These are phyloP conservation scores for Podila epigama DNA, from an alignment of 192 early-diverging fungal species.

Conservation along the genomic window DNA sequence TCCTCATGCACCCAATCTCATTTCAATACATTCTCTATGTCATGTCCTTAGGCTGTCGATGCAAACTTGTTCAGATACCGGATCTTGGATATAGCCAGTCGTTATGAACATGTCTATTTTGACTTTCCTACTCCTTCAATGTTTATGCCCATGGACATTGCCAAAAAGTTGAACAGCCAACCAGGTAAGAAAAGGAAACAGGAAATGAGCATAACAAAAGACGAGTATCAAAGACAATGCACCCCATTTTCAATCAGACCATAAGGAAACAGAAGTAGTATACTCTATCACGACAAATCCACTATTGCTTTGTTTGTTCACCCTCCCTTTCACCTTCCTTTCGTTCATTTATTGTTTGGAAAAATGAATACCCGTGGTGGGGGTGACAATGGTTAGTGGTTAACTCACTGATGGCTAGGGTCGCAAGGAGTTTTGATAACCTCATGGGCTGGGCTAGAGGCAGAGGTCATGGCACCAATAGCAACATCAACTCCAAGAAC, in stretches of 20 bases:
- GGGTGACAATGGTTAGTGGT: too few species aligned
- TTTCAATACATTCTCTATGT: not conserved
- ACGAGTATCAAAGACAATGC: too few species aligned
- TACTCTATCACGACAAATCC: not conserved
- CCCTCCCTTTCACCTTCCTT: not conserved
- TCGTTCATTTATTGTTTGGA: not conserved
- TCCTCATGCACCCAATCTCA: too few species aligned
- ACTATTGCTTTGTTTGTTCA: not conserved
- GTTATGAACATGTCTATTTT: constrained; percentile 35
- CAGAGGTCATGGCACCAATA: not conserved
- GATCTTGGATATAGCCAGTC: constrained; percentile 33
- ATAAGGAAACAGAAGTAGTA: not conserved
- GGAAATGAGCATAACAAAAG: too few species aligned
- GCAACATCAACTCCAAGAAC: not conserved
- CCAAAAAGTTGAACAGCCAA: constrained; percentile 38
- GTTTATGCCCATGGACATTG: constrained; percentile 46
- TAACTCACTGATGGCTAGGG: not conserved
- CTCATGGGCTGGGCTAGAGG: not conserved
- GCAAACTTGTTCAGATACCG: constrained; percentile 46
- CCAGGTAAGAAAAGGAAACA: too few species aligned
- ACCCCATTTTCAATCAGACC: too few species aligned
- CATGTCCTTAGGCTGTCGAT: constrained; percentile 20
- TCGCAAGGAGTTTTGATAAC: not conserved
- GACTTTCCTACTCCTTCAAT: constrained; percentile 36
- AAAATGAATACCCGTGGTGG: too few species aligned